phyloP scores from a whole-genome alignment of 768 basidiomycete genomes.

The Termitomyces sp. region DNA sequence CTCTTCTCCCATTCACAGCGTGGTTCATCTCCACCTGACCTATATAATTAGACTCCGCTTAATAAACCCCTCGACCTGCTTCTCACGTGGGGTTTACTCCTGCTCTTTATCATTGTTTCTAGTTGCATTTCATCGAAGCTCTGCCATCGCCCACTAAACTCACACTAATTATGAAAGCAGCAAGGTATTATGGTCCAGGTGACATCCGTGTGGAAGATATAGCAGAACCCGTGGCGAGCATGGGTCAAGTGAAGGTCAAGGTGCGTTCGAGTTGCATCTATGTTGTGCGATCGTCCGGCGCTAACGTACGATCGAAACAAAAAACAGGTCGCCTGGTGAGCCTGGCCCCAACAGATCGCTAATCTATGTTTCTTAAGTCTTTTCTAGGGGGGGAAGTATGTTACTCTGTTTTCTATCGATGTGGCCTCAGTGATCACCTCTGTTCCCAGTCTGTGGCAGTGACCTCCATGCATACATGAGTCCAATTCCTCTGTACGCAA shows the following conservation, averaged over 20 bases:
- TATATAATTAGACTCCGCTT: neutral
- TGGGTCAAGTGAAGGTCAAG: slow-evolving; percentile 39
- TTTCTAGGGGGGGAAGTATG: slow-evolving; percentile 27
- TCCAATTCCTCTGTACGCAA: slow-evolving; percentile 23
- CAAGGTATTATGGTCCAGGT: slow-evolving; percentile 37
- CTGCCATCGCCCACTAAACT: neutral
- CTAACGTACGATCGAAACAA: neutral
- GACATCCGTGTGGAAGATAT: slow-evolving; percentile 40
- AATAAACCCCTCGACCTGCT: neutral
- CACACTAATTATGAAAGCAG: slow-evolving; percentile 25
- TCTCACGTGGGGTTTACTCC: neutral
- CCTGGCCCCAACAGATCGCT: neutral
- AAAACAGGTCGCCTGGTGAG: slow-evolving; percentile 24
- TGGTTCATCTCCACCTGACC: neutral
- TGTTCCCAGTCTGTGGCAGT: slow-evolving; percentile 33
- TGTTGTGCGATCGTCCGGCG: neutral
- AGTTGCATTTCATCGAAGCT: neutral
- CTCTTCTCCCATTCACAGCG: neutral
- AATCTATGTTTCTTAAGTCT: neutral
- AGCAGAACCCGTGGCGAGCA: slow-evolving; percentile 26
- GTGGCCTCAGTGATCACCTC: neutral
- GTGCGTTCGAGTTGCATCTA: slow-evolving; percentile 16
- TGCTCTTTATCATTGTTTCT: neutral
- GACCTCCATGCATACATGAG: slow-evolving; percentile 40
- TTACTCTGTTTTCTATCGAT: neutral